Percentiles rank a stretch among this genome's conserved stretches.
These are phyloP conservation scores for Durusdinium trenchii DNA, from an alignment of 73 alveolate genomes.

Conservation along the genomic window DNA sequence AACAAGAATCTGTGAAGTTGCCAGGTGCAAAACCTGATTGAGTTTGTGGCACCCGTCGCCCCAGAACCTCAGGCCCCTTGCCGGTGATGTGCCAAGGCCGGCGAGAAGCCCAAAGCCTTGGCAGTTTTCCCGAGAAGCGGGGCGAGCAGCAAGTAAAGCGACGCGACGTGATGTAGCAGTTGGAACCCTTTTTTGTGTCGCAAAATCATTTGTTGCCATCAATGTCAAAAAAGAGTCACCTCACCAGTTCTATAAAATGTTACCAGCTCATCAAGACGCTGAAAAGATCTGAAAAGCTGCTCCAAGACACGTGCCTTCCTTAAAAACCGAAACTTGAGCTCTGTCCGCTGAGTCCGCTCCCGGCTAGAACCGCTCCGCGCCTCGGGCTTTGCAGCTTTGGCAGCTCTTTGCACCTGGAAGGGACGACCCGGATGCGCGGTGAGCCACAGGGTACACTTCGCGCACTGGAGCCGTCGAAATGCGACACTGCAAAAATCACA, in stretches of 20 bases:
- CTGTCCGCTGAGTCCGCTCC: no score
- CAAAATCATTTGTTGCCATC: no score
- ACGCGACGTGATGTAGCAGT: no score
- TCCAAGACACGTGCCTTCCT: neutral
- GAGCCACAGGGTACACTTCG: neutral
- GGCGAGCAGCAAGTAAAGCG: no score
- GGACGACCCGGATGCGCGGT: neutral
- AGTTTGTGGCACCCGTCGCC: no score
- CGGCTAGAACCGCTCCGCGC: neutral
- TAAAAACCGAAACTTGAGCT: neutral
- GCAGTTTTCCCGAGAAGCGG: no score
- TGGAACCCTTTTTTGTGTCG: no score
- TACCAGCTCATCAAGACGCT: neutral
- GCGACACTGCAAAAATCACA: neutral
- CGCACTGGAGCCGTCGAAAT: neutral
- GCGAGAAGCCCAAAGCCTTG: no score
- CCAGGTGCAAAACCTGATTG: no score
- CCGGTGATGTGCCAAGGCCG: no score
- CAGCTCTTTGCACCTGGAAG: constrained; percentile 56
- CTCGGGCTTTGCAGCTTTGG: constrained; percentile 62
- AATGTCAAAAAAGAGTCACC: neutral
- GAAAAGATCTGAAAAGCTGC: neutral
- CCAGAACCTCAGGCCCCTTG: no score
- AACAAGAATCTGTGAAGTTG: no score
- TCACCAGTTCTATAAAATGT: neutral